phyloP scores from a whole-genome alignment of 148 eudicot genomes.

The Camellia granthamiana region DNA sequence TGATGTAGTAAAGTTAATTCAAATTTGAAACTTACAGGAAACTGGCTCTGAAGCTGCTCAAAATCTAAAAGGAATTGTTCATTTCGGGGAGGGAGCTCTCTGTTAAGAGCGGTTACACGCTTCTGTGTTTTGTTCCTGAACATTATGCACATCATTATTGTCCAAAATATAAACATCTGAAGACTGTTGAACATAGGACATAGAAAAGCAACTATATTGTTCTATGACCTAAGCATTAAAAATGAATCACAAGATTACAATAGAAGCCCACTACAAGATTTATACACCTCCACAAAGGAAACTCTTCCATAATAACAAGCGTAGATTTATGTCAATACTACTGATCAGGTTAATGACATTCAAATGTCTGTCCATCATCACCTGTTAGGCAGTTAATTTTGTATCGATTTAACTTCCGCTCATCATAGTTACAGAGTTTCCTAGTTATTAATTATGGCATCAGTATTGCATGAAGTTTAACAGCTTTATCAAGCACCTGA shows the following conservation, averaged over 20 bases:
- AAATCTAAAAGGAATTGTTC: constrained; percentile 90
- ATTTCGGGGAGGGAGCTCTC: constrained; percentile 87
- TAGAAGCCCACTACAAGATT: background rate
- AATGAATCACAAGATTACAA: background rate
- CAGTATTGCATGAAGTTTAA: too few relatives aligned
- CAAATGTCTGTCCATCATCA: background rate
- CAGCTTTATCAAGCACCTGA: too few relatives aligned
- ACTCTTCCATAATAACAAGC: background rate
- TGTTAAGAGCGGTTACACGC: constrained; percentile 77
- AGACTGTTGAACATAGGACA: background rate
- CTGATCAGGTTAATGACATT: background rate
- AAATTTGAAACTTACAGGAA: constrained; percentile 55
- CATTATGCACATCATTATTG: constrained; percentile 19
- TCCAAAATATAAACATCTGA: constrained; percentile 8
- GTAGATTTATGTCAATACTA: background rate
- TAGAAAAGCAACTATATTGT: background rate
- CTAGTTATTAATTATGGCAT: too few relatives aligned
- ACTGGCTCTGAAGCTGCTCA: constrained; percentile 71
- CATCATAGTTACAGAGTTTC: background rate
- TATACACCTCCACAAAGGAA: background rate
- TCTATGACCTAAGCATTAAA: background rate
- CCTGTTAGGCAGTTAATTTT: background rate
- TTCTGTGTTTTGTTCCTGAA: constrained; percentile 93
- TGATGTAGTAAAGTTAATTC: background rate
- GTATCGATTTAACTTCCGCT: background rate